Conservation (phyloP, 2,329 filamentous ascomycete genomes). For the Claviceps sp. region DNA sequence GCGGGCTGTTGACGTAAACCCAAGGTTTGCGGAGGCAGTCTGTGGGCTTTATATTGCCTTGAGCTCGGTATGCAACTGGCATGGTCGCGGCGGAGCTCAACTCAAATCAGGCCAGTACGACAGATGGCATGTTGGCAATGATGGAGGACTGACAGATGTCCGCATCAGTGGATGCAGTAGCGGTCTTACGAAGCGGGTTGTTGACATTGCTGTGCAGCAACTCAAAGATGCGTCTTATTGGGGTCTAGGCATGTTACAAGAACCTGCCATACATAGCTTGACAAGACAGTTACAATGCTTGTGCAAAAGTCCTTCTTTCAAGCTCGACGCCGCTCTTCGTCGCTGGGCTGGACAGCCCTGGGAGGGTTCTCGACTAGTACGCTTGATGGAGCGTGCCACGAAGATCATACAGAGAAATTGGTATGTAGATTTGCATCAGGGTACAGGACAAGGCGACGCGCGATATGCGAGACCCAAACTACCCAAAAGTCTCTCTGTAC, state of each 20-base stretch:
- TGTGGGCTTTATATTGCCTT: conserved; percentile 89
- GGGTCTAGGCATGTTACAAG: conserved; percentile 60
- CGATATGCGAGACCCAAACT: conserved; percentile 62
- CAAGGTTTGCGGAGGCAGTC: conserved; percentile 91
- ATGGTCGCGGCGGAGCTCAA: conserved; percentile 72
- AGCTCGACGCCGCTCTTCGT: conserved; percentile 27
- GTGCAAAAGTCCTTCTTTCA: conserved; percentile 21
- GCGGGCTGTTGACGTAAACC: conserved; percentile 79
- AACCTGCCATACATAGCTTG: conserved; percentile 37
- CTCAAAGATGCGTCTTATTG: conserved; percentile 74
- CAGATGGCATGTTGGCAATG: conserved; percentile 83
- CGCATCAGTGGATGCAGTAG: conserved; percentile 44
- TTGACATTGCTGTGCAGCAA: conserved; percentile 81
- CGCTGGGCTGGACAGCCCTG: conserved; percentile 63
- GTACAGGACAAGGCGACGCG: conserved; percentile 35
- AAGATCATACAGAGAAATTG: conserved; percentile 66
- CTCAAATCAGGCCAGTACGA: conserved; percentile 63
- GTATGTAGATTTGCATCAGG: conserved; percentile 72
- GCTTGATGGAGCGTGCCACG: conserved; percentile 74
- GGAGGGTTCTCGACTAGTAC: conserved; percentile 77
- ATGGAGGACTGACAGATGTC: conserved; percentile 70
- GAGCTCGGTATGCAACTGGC: conserved; percentile 95
- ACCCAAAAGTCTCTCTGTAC: conserved; percentile 59
- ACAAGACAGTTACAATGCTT: conserved; percentile 30
- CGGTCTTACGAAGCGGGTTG: conserved; percentile 81